Evolutionary conservation across 202 grass and related monocot species (phyloP).

Genomic region (Panicum hallii): DNA sequence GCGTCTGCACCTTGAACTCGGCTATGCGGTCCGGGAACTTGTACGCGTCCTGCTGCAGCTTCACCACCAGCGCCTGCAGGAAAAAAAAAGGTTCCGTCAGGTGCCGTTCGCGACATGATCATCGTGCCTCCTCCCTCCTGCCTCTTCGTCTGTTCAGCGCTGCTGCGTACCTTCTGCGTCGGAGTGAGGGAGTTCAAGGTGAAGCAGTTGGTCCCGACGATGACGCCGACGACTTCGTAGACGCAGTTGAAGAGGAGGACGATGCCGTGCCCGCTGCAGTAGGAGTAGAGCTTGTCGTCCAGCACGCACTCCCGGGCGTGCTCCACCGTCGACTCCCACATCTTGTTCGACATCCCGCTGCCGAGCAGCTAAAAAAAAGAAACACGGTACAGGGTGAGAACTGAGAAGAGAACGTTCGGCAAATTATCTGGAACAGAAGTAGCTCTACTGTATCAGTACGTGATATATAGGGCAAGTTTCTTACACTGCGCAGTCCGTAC

Average conservation of each 20-base stretch:
- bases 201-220: constrained; percentile 73
- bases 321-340: constrained; percentile 94
- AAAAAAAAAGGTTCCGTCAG: not conserved
- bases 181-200: constrained; percentile 61
- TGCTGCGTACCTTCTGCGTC: constrained; percentile 60
- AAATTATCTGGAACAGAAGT: not conserved
- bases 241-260: constrained; percentile 84
- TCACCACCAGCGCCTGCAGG: constrained; percentile 67
- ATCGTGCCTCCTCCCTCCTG: not conserved
- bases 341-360: constrained; percentile 97
- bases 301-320: constrained; percentile 90
- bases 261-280: constrained; percentile 67
- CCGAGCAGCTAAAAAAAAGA: constrained; percentile 73
- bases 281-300: constrained; percentile 87
- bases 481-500: constrained; percentile 76
- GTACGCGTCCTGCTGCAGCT: constrained; percentile 85
- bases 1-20: constrained; percentile 74
- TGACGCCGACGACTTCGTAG: constrained; percentile 71
- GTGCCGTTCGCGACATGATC: not conserved
- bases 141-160: not conserved
- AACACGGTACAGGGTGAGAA: not conserved
- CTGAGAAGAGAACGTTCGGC: constrained; percentile 4
- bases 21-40: constrained; percentile 66
- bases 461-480: constrained; percentile 1
- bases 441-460: not conserved